Evolutionary conservation across 176 grass and related monocot species (phyloP).

Genomic region (Neostapfia colusana): DNA sequence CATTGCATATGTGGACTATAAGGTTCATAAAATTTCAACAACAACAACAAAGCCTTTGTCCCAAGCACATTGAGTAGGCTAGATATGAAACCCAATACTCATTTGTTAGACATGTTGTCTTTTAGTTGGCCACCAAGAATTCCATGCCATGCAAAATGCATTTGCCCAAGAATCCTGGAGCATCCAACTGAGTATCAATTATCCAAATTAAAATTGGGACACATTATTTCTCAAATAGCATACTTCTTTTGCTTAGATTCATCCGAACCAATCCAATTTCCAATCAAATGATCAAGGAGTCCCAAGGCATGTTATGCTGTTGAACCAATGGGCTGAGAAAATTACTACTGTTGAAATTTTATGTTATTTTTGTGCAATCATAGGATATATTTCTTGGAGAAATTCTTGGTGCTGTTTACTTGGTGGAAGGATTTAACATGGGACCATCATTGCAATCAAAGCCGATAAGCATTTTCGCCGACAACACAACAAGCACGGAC

Average conservation of each 20-base stretch:
- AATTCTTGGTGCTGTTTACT: slow-evolving; percentile 72
- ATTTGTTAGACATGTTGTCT: too few relatives aligned
- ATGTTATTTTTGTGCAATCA: slow-evolving; percentile 14
- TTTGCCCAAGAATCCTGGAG: neutral
- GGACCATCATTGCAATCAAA: slow-evolving; percentile 42
- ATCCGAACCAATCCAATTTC: neutral
- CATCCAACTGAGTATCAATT: neutral
- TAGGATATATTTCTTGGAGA: slow-evolving; percentile 86
- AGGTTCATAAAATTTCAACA: neutral
- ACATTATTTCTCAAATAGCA: neutral
- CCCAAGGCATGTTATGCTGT: neutral
- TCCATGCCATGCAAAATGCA: neutral
- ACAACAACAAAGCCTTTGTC: too few relatives aligned
- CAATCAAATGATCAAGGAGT: neutral
- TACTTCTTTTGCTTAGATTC: neutral
- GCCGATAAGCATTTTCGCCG: slow-evolving; percentile 43
- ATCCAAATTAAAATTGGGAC: neutral
- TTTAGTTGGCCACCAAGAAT: neutral
- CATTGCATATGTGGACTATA: neutral
- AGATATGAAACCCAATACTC: too few relatives aligned
- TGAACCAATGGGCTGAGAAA: neutral
- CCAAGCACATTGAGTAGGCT: too few relatives aligned
- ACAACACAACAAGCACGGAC: slow-evolving; percentile 36
- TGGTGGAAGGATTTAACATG: slow-evolving; percentile 58
- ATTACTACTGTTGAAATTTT: slow-evolving; percentile 6